phyloP scores from a whole-genome alignment of 75 land plant species.

The Pseudotsuga menziesii region DNA sequence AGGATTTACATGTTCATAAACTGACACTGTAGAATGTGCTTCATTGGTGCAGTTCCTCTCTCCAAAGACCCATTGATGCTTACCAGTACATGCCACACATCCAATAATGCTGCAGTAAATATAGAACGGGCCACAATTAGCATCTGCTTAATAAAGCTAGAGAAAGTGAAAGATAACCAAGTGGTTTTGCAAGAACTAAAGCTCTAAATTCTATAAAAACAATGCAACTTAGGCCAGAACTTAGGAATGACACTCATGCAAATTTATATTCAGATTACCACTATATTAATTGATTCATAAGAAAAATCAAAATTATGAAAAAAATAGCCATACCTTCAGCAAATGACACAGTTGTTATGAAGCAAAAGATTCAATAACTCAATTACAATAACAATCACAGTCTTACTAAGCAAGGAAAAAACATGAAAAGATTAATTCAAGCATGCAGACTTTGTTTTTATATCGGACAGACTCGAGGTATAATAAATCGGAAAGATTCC shows the following conservation, averaged over 20 bases:
- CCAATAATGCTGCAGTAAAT: slow-evolving; percentile 53
- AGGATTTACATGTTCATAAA: neutral
- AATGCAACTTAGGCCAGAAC: neutral
- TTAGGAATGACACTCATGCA: neutral
- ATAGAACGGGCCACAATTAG: slow-evolving; percentile 1
- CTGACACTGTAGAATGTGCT: slow-evolving; percentile 1
- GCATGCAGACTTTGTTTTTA: too few relatives aligned
- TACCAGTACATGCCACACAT: slow-evolving; percentile 44
- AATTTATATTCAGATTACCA: neutral
- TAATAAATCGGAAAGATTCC: neutral
- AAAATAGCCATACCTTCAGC: neutral
- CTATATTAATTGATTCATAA: neutral
- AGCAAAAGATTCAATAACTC: neutral
- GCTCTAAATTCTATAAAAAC: neutral
- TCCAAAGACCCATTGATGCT: slow-evolving; percentile 47
- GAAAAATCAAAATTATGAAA: too few relatives aligned
- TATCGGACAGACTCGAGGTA: neutral
- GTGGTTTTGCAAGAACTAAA: neutral
- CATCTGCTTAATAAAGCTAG: neutral
- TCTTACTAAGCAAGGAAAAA: neutral
- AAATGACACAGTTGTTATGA: neutral
- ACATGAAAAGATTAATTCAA: too few relatives aligned
- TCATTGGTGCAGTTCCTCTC: neutral
- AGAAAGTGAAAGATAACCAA: neutral
- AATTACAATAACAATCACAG: neutral